phyloP scores from a whole-genome alignment of 805 yeast genomes.

The Lachancea thermotolerans region DNA sequence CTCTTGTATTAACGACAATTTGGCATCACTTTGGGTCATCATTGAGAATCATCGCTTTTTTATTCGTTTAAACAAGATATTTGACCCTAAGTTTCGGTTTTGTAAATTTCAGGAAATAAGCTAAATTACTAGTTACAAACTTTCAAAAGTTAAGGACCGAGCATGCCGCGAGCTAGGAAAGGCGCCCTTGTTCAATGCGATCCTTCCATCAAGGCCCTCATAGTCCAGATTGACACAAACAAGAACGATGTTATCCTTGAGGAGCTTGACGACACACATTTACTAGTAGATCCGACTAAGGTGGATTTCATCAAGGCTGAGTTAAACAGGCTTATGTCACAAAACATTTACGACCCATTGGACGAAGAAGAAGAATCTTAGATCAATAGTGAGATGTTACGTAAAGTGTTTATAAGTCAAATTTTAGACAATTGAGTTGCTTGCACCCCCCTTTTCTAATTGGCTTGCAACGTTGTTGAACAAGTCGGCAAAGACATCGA shows the following conservation, averaged over 20 bases:
- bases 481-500: slow-evolving; percentile 51
- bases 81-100: too few species aligned
- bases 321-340: slow-evolving; percentile 65
- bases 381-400: slow-evolving; percentile 13
- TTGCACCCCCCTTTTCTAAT: slow-evolving; percentile 1
- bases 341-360: slow-evolving; percentile 78
- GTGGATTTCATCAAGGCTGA: slow-evolving; percentile 73
- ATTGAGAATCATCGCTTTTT: too few species aligned
- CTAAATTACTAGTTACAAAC: not conserved
- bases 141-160: not conserved
- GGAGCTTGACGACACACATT: slow-evolving; percentile 88
- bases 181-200: slow-evolving; percentile 63
- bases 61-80: too few species aligned
- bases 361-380: slow-evolving; percentile 51
- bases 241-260: slow-evolving; percentile 65
- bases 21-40: too few species aligned
- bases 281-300: slow-evolving; percentile 70
- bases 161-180: slow-evolving; percentile 50
- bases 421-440: not conserved
- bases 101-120: too few species aligned
- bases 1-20: too few species aligned
- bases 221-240: slow-evolving; percentile 72
- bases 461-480: slow-evolving; percentile 32
- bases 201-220: slow-evolving; percentile 86
- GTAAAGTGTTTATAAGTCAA: not conserved